Evolutionary conservation across 2,329 filamentous ascomycete species (phyloP).

Genomic region (Tolypocladium tundrense): DNA sequence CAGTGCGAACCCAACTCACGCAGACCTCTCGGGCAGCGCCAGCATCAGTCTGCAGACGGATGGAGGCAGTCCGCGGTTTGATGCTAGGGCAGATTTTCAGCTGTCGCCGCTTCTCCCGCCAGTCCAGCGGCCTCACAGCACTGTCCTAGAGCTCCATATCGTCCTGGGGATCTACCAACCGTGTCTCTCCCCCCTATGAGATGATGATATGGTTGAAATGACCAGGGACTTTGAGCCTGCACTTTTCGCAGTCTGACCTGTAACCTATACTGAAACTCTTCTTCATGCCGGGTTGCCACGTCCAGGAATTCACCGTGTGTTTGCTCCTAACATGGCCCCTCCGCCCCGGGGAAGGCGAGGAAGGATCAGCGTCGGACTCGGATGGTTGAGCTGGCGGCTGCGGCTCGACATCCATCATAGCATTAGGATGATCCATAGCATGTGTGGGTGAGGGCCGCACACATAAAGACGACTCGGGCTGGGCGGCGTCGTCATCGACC

Average conservation of each 20-base stretch:
- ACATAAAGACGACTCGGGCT: constrained; percentile 8
- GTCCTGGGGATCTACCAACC: constrained; percentile 13
- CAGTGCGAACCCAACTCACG: background rate
- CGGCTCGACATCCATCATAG: constrained; percentile 25
- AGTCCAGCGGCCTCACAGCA: constrained; percentile 14
- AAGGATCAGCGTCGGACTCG: constrained; percentile 24
- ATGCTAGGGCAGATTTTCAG: background rate
- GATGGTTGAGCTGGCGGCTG: constrained; percentile 11
- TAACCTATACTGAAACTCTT: constrained; percentile 70
- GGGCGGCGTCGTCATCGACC: constrained; percentile 21
- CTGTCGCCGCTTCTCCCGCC: constrained; percentile 7
- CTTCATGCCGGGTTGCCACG: constrained; percentile 53
- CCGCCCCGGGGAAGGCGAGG: constrained; percentile 36
- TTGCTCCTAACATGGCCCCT: constrained; percentile 48
- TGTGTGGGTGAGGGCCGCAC: constrained; percentile 17
- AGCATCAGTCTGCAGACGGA: background rate
- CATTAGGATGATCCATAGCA: constrained; percentile 29
- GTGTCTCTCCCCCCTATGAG: constrained; percentile 33
- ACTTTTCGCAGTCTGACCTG: constrained; percentile 69
- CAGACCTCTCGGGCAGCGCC: background rate
- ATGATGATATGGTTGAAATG: constrained; percentile 75
- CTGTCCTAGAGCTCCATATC: constrained; percentile 13
- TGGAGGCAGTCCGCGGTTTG: background rate
- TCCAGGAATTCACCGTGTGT: constrained; percentile 52
- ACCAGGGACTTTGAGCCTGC: constrained; percentile 61